These are phyloP conservation scores for Mycena rebaudengoi DNA, from an alignment of 768 basidiomycete genomes.

Conservation along the genomic window DNA sequence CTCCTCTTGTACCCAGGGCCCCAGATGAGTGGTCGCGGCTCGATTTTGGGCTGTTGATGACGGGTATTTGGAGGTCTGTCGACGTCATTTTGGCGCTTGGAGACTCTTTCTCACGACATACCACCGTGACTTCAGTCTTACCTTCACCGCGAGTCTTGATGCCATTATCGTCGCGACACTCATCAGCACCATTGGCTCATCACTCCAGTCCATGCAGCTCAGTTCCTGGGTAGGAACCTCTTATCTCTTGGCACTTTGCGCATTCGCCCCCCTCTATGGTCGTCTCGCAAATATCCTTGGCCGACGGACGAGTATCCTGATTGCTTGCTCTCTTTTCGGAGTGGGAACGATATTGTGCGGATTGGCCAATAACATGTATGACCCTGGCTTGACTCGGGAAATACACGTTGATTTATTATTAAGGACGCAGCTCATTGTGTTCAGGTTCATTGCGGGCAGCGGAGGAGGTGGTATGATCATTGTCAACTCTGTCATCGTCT, in stretches of 20 bases:
- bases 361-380: constrained; percentile 68
- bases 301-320: constrained; percentile 65
- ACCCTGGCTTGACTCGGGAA: constrained; percentile 15
- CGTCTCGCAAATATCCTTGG: constrained; percentile 67
- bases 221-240: constrained; percentile 73
- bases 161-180: constrained; percentile 72
- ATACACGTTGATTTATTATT: not conserved
- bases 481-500: constrained; percentile 66
- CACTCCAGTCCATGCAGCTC: constrained; percentile 61
- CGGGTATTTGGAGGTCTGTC: constrained; percentile 21
- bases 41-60: constrained; percentile 22
- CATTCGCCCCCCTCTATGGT: constrained; percentile 75
- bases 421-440: constrained; percentile 52
- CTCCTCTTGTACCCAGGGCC: constrained; percentile 13
- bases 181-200: constrained; percentile 67
- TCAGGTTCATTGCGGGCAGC: constrained; percentile 72
- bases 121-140: constrained; percentile 1
- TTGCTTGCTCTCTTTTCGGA: constrained; percentile 68
- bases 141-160: constrained; percentile 22
- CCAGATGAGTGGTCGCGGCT: not conserved
- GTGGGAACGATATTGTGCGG: constrained; percentile 71
- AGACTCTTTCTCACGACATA: not conserved
- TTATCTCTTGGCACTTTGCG: constrained; percentile 70
- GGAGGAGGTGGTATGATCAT: constrained; percentile 64
- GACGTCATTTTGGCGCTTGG: not conserved